phyloP scores from a whole-genome alignment of 495 filamentous ascomycete genomes.

The Daldinia grandis region DNA sequence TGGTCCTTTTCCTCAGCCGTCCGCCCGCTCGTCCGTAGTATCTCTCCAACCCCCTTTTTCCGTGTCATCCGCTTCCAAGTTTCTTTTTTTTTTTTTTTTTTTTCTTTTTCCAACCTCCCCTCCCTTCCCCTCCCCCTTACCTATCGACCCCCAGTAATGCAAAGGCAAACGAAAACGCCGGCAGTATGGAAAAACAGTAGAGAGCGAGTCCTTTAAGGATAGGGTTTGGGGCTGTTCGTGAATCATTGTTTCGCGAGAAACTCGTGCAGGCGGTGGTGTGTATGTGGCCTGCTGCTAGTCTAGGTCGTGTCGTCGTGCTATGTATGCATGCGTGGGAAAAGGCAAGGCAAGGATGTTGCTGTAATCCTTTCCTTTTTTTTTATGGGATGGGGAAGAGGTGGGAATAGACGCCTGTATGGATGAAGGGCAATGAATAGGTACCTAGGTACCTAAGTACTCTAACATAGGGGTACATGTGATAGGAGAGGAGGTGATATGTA shows the following conservation, averaged over 20 bases:
- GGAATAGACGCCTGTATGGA: not conserved
- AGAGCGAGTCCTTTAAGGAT: not conserved
- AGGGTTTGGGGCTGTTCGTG: not conserved
- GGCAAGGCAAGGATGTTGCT: not conserved
- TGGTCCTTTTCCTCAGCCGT: not conserved
- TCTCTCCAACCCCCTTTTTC: not conserved
- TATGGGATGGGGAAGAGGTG: not conserved
- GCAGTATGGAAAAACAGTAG: not conserved
- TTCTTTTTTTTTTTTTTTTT: too few species aligned
- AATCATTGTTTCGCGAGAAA: slow-evolving; percentile 3
- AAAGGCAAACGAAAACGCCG: not conserved
- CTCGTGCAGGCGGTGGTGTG: not conserved
- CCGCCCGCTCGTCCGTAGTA: too few species aligned
- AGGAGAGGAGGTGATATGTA: not conserved
- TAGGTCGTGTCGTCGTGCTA: not conserved
- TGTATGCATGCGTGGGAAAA: not conserved
- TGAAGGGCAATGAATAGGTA: not conserved
- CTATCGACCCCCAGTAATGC: not conserved
- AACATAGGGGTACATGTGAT: not conserved
- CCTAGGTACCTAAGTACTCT: not conserved
- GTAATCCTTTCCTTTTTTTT: not conserved
- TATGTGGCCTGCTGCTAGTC: not conserved
- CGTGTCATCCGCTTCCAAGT: not conserved
- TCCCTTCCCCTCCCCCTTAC: not conserved
- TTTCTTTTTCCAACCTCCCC: too few species aligned